phyloP scores from a whole-genome alignment of 2,329 filamentous ascomycete genomes.

The Fusarium phyllophilum region DNA sequence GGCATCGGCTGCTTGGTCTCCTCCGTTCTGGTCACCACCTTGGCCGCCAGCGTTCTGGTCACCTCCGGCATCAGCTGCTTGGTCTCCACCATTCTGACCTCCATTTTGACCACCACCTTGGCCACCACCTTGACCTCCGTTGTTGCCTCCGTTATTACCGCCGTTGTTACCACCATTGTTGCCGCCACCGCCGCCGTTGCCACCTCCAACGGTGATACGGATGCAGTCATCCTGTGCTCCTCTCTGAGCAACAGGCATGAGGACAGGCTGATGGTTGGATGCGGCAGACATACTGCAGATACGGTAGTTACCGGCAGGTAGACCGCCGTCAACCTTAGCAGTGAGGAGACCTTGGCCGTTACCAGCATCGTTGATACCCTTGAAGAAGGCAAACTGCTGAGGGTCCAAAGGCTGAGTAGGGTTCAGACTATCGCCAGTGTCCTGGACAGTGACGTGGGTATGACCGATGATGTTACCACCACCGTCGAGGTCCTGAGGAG shows the following conservation, averaged over 20 bases:
- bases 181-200: slow-evolving; percentile 35
- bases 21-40: slow-evolving; percentile 20
- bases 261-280: slow-evolving; percentile 73
- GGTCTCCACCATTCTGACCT: slow-evolving; percentile 13
- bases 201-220: slow-evolving; percentile 64
- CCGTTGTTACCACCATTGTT: slow-evolving; percentile 26
- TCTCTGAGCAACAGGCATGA: slow-evolving; percentile 74
- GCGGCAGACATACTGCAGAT: slow-evolving; percentile 71
- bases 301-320: slow-evolving; percentile 71
- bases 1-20: not conserved
- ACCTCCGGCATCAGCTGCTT: not conserved
- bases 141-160: slow-evolving; percentile 19
- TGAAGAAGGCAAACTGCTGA: slow-evolving; percentile 69
- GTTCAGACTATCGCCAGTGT: slow-evolving; percentile 61
- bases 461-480: slow-evolving; percentile 66
- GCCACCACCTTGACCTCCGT: slow-evolving; percentile 3
- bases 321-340: slow-evolving; percentile 65
- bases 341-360: slow-evolving; percentile 64
- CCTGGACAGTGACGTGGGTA: slow-evolving; percentile 68
- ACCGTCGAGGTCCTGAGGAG: slow-evolving; percentile 63
- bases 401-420: slow-evolving; percentile 64
- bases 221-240: slow-evolving; percentile 74
- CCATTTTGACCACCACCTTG: not conserved
- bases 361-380: slow-evolving; percentile 72
- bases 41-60: slow-evolving; percentile 22